These are phyloP conservation scores for Aspergillus sojae DNA, from an alignment of 2,329 filamentous ascomycete genomes.

Conservation along the genomic window DNA sequence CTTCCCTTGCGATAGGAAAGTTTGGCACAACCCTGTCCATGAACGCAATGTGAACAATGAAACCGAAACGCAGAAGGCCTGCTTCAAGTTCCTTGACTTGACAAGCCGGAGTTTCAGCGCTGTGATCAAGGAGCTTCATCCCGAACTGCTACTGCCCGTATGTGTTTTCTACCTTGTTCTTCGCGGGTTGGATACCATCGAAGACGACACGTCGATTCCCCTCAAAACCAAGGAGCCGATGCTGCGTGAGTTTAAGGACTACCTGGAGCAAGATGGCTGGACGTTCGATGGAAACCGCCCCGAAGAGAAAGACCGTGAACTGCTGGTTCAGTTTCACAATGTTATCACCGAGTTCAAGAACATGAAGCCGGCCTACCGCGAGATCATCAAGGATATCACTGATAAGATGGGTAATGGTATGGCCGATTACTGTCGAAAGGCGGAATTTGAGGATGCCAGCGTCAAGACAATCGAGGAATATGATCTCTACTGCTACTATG, in stretches of 20 bases:
- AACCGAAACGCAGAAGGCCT: constrained; percentile 71
- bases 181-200: constrained; percentile 93
- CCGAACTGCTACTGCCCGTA: constrained; percentile 86
- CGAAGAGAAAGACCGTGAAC: constrained; percentile 89
- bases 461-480: constrained; percentile 86
- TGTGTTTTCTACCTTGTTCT: constrained; percentile 91
- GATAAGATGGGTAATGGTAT: constrained; percentile 97
- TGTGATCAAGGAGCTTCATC: constrained; percentile 94
- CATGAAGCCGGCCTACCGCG: constrained; percentile 80
- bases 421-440: constrained; percentile 90
- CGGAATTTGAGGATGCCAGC: constrained; percentile 76
- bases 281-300: constrained; percentile 82
- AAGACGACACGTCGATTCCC: constrained; percentile 95
- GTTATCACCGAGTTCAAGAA: constrained; percentile 85
- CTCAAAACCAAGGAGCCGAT: constrained; percentile 81
- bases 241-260: constrained; percentile 77
- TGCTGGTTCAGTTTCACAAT: constrained; percentile 89
- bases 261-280: constrained; percentile 85
- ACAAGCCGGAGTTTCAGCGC: constrained; percentile 92
- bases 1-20: constrained; percentile 65
- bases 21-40: constrained; percentile 95
- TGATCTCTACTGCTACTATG: constrained; percentile 96
- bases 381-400: constrained; percentile 90
- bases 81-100: constrained; percentile 81
- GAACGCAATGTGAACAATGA: constrained; percentile 77